Percentiles rank a stretch among this genome's conserved stretches.
These are phyloP conservation scores for Mrakia hoshinonis DNA, from an alignment of 768 basidiomycete species.

Conservation along the genomic window DNA sequence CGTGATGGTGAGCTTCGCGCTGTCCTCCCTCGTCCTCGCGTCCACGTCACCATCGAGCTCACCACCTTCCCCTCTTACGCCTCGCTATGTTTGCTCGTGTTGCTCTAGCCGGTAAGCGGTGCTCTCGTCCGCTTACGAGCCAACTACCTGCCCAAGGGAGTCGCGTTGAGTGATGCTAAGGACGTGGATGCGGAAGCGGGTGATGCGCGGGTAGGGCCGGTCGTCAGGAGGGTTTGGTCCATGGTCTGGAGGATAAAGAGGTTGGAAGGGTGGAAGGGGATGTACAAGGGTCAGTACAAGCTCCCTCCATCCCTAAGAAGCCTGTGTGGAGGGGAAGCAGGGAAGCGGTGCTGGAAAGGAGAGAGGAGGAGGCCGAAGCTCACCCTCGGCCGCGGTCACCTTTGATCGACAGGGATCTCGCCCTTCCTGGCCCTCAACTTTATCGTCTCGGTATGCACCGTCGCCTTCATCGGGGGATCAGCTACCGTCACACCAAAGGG, in stretches of 20 bases:
- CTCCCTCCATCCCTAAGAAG: not conserved
- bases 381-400: not conserved
- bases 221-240: constrained; percentile 6
- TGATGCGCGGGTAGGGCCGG: not conserved
- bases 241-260: constrained; percentile 17
- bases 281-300: constrained; percentile 22
- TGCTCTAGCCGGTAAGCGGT: constrained; percentile 3
- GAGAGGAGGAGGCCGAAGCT: not conserved
- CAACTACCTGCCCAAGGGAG: constrained; percentile 20
- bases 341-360: not conserved
- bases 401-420: not conserved
- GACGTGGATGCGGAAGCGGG: constrained; percentile 25
- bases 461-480: constrained; percentile 13
- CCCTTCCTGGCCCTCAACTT: not conserved
- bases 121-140: constrained; percentile 17
- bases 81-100: not conserved
- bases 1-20: too few species aligned
- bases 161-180: not conserved
- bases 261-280: constrained; percentile 14
- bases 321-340: not conserved
- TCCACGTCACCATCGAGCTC: not conserved
- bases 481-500: constrained; percentile 16
- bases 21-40: not conserved
- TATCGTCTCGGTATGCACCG: constrained; percentile 1
- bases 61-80: not conserved